A percentile compares a stretch with the other conserved stretches of the same genome.
These are phyloP conservation scores for Ormosia emarginata DNA, from an alignment of 306 rosid species.

Conservation along the genomic window DNA sequence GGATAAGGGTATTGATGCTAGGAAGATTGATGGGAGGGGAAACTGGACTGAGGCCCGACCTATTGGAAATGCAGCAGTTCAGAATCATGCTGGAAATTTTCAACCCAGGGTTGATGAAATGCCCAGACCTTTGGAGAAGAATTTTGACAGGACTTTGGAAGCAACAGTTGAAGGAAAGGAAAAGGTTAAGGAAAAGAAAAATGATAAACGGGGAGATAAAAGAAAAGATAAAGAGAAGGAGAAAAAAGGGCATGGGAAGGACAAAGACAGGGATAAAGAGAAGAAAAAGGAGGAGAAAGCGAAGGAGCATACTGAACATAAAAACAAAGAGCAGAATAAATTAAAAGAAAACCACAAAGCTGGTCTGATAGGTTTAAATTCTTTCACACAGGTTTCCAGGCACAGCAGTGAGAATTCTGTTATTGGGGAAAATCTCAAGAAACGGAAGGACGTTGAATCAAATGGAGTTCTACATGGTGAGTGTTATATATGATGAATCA, in stretches of 20 bases:
- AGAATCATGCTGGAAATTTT: constrained; percentile 26
- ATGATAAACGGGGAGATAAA: constrained; percentile 48
- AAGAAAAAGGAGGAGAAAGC: constrained; percentile 49
- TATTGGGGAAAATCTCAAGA: constrained; percentile 58
- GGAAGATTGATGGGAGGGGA: constrained; percentile 42
- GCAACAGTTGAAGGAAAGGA: constrained; percentile 38
- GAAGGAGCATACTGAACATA: constrained; percentile 26
- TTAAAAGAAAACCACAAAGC: constrained; percentile 45
- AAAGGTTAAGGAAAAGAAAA: constrained; percentile 44
- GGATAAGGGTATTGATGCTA: constrained; percentile 40
- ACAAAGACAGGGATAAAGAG: constrained; percentile 66
- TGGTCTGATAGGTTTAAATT: constrained; percentile 30
- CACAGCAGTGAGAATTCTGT: constrained; percentile 37
- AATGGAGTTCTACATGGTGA: constrained; percentile 81
- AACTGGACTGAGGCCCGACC: constrained; percentile 27
- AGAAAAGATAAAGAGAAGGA: constrained; percentile 56
- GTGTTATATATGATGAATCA: constrained; percentile 31
- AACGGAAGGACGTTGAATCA: constrained; percentile 60
- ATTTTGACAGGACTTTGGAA: constrained; percentile 29
- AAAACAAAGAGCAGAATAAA: constrained; percentile 35
- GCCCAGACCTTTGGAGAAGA: constrained; percentile 40
- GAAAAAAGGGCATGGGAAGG: constrained; percentile 66
- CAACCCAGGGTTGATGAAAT: constrained; percentile 43
- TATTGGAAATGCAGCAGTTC: constrained; percentile 47
- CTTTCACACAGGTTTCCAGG: constrained; percentile 35